Percentiles rank a stretch among this genome's conserved stretches.
phyloP scores from a whole-genome alignment of 352 stramenopile genomes.

The Pythium apleroticum region DNA sequence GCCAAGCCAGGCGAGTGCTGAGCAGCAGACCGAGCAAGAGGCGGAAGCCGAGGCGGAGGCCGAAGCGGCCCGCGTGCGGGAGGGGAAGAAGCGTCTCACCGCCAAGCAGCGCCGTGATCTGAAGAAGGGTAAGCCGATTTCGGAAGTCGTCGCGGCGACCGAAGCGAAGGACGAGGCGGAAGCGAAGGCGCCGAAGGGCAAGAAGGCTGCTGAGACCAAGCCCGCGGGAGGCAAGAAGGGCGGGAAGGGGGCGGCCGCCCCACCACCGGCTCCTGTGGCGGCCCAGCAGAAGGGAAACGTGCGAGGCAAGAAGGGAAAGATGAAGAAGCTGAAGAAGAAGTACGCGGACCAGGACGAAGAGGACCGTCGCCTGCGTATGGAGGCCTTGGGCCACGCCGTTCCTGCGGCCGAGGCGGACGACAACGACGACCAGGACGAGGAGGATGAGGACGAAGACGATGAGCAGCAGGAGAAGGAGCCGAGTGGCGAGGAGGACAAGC shows the following conservation, averaged over 20 bases:
- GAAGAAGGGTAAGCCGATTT: conserved; percentile 52
- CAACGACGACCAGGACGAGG: conserved; percentile 12
- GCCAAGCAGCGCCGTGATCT: conserved; percentile 79
- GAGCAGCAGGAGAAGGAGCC: conserved; percentile 17
- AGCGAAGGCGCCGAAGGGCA: conserved; percentile 4
- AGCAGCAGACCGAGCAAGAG: not conserved
- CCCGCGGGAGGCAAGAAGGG: conserved; percentile 5
- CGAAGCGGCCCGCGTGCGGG: conserved; percentile 9
- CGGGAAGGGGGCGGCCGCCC: conserved; percentile 40
- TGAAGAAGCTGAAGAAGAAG: conserved; percentile 95
- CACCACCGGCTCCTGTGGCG: conserved; percentile 15
- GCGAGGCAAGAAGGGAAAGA: conserved; percentile 93
- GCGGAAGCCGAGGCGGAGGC: conserved; percentile 8
- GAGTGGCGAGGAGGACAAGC: not conserved
- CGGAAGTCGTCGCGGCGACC: conserved; percentile 8
- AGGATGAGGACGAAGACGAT: conserved; percentile 18
- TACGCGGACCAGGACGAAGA: conserved; percentile 97
- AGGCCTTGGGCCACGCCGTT: conserved; percentile 80
- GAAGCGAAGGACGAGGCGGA: not conserved
- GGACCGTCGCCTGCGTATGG: conserved; percentile 91
- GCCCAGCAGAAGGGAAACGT: conserved; percentile 38
- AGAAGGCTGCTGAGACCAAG: conserved; percentile 25
- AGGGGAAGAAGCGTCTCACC: conserved; percentile 60
- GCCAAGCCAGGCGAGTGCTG: not conserved
- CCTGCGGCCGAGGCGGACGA: conserved; percentile 31